A percentile compares a stretch with the other conserved stretches of the same genome.
phyloP scores from a whole-genome alignment of 495 filamentous ascomycete species.

The Podospora sp. region DNA sequence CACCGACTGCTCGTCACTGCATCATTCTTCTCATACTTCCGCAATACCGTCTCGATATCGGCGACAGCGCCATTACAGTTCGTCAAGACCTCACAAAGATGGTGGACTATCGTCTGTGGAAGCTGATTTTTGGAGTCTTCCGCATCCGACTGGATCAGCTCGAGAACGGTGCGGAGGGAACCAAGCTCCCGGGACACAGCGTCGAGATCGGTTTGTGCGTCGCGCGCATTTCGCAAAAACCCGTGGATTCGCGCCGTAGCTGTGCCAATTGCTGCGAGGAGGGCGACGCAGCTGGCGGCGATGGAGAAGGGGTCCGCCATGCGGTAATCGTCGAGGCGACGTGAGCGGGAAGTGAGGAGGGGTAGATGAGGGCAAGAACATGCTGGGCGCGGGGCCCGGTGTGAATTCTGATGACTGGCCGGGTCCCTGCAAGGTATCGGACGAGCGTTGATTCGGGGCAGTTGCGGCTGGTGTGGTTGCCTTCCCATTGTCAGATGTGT shows the following conservation, averaged over 20 bases:
- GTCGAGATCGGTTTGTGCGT: slow-evolving; percentile 10
- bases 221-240: not conserved
- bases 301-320: slow-evolving; percentile 18
- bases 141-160: slow-evolving; percentile 13
- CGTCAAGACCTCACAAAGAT: slow-evolving; percentile 10
- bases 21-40: slow-evolving; percentile 3
- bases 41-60: slow-evolving; percentile 4
- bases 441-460: not conserved
- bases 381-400: too few relatives aligned
- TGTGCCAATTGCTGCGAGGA: slow-evolving; percentile 5
- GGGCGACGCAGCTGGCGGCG: slow-evolving; percentile 17
- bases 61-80: slow-evolving; percentile 6
- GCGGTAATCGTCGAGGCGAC: too few relatives aligned
- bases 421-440: not conserved
- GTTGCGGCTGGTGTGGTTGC: slow-evolving; percentile 5
- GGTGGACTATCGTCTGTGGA: slow-evolving; percentile 6
- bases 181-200: slow-evolving; percentile 6
- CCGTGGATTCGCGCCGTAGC: slow-evolving; percentile 1
- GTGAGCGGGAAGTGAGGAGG: too few relatives aligned
- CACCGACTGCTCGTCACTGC: slow-evolving; percentile 8
- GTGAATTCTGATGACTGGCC: too few relatives aligned
- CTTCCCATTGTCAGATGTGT: not conserved
- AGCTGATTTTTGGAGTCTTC: not conserved
- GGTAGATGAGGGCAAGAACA: too few relatives aligned
- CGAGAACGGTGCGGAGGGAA: slow-evolving; percentile 11